A percentile compares a stretch with the other conserved stretches of the same genome.
phyloP scores from a whole-genome alignment of 352 stramenopile species.

The Elongisporangium anandrum region DNA sequence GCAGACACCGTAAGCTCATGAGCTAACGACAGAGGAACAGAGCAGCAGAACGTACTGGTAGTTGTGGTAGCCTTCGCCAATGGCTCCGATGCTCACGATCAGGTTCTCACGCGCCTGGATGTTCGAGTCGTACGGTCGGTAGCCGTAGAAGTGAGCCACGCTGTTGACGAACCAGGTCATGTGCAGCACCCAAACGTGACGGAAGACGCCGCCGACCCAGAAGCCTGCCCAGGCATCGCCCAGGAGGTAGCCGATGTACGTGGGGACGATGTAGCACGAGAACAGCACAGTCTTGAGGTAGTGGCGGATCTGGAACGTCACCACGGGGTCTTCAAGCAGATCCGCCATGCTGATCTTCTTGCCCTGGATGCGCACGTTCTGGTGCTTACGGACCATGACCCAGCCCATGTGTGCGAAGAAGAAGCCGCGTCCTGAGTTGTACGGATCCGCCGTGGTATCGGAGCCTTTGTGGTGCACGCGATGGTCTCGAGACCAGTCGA shows the following conservation, averaged over 20 bases:
- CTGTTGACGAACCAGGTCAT: conserved; percentile 98
- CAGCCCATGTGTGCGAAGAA: conserved; percentile 98
- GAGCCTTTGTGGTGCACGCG: conserved; percentile 98
- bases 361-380: conserved; percentile 79
- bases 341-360: conserved; percentile 95
- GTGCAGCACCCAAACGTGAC: conserved; percentile 94
- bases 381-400: conserved; percentile 96
- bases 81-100: conserved; percentile 91
- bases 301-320: conserved; percentile 96
- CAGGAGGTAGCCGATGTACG: conserved; percentile 84
- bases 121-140: conserved; percentile 94
- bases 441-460: conserved; percentile 88
- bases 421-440: conserved; percentile 95
- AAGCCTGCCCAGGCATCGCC: conserved; percentile 93
- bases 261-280: conserved; percentile 96
- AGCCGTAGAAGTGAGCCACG: conserved; percentile 96
- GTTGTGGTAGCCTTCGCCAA: conserved; percentile 99
- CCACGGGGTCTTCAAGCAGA: conserved; percentile 90
- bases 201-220: conserved; percentile 92
- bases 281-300: conserved; percentile 89
- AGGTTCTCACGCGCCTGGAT: conserved; percentile 96
- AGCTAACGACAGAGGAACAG: neutral
- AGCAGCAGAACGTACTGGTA: conserved; percentile 82
- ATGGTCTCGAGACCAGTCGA: conserved; percentile 96
- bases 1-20: neutral